These are phyloP conservation scores for Suillus fuscotomentosus DNA, from an alignment of 768 basidiomycete species.

Conservation along the genomic window DNA sequence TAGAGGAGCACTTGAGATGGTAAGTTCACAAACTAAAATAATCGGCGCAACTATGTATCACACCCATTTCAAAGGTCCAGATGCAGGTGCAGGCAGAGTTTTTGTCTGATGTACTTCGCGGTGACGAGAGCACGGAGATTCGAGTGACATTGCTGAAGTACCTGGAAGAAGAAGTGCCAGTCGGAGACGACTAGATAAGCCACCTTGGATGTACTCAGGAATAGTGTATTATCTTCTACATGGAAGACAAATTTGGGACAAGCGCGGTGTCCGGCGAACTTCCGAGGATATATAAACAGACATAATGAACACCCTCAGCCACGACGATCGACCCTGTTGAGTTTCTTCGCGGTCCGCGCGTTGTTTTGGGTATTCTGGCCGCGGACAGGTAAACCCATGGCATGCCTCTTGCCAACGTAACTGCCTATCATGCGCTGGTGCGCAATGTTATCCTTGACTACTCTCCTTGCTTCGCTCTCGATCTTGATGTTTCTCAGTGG, in stretches of 20 bases:
- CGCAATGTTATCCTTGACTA: constrained; percentile 86
- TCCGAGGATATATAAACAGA: constrained; percentile 14
- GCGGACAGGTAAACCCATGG: constrained; percentile 89
- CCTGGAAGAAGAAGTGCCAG: constrained; percentile 93
- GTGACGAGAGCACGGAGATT: constrained; percentile 94
- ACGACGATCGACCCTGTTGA: constrained; percentile 80
- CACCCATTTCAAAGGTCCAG: constrained; percentile 64
- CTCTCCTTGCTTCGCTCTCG: constrained; percentile 81
- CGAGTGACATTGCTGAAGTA: constrained; percentile 88
- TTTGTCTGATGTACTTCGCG: constrained; percentile 85
- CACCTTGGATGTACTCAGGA: constrained; percentile 5
- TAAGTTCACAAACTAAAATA: constrained; percentile 34
- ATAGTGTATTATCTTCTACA: background rate
- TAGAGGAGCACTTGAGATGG: constrained; percentile 95
- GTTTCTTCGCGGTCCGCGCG: constrained; percentile 84
- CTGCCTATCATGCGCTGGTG: constrained; percentile 94
- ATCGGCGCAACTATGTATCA: background rate
- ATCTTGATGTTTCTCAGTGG: constrained; percentile 74
- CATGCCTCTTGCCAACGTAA: constrained; percentile 90
- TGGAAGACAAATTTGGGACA: background rate
- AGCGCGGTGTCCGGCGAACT: background rate
- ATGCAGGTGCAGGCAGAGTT: constrained; percentile 93
- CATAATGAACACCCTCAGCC: constrained; percentile 23
- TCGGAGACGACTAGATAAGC: constrained; percentile 76
- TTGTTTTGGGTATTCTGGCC: constrained; percentile 93